Conservation (phyloP, 805 yeast species). For the Saccharomycopsis sp. region DNA sequence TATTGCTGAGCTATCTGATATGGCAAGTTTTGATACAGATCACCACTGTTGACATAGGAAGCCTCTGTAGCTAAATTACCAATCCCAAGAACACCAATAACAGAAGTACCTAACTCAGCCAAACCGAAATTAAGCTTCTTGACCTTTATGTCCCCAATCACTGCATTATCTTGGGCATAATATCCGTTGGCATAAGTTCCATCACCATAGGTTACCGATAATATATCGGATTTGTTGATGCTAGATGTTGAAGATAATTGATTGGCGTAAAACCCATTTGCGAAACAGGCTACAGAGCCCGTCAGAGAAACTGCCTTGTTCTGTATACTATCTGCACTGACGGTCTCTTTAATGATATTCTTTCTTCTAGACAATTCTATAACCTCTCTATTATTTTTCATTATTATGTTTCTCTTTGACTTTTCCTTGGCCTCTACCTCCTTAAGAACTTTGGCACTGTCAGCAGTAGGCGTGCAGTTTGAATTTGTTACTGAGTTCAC, state of each 20-base stretch:
- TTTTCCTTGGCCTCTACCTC: background rate
- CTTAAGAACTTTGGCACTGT: background rate
- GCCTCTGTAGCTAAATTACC: constrained; percentile 31
- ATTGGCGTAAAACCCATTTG: constrained; percentile 34
- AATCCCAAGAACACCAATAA: constrained; percentile 67
- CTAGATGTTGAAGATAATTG: constrained; percentile 31
- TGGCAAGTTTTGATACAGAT: constrained; percentile 61
- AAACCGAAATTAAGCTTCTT: constrained; percentile 62
- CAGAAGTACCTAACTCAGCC: constrained; percentile 55
- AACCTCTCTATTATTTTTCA: background rate
- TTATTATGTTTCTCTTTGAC: background rate
- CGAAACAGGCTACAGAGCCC: constrained; percentile 26
- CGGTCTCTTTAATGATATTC: constrained; percentile 4
- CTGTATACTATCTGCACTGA: constrained; percentile 7
- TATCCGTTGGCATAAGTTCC: constrained; percentile 41
- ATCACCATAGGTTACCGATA: constrained; percentile 41
- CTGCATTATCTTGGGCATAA: constrained; percentile 63
- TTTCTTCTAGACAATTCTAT: constrained; percentile 8
- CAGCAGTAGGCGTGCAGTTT: constrained; percentile 30
- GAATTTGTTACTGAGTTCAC: constrained; percentile 45
- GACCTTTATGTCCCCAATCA: constrained; percentile 43
- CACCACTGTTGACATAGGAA: constrained; percentile 22
- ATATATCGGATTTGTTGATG: constrained; percentile 28
- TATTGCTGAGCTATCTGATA: constrained; percentile 51
- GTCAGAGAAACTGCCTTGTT: constrained; percentile 8